These are phyloP conservation scores for Tephrocybe sp. DNA, from an alignment of 768 basidiomycete genomes.

Conservation along the genomic window DNA sequence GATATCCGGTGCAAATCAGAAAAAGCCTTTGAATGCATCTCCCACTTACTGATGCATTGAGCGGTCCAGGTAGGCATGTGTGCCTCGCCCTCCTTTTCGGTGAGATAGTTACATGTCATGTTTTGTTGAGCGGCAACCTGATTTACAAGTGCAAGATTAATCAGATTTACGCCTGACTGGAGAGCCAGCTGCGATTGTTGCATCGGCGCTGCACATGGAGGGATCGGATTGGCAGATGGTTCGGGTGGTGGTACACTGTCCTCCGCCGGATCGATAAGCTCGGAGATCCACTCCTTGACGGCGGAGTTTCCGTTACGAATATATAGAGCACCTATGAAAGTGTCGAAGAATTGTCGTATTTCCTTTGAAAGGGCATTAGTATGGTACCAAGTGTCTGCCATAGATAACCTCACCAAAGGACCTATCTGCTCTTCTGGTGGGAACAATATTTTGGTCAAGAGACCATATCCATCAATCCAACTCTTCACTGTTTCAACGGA, in stretches of 20 bases:
- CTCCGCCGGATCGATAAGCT: constrained; percentile 48
- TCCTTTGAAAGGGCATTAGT: constrained; percentile 39
- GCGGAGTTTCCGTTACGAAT: constrained; percentile 48
- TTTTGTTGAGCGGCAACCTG: constrained; percentile 51
- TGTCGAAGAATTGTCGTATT: constrained; percentile 51
- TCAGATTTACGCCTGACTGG: constrained; percentile 19
- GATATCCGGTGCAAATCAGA: no score
- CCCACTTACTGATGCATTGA: constrained; percentile 45
- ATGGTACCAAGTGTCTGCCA: not conserved
- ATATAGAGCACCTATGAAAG: constrained; percentile 67
- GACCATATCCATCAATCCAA: constrained; percentile 52
- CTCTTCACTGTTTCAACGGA: constrained; percentile 36
- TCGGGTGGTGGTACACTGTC: no score
- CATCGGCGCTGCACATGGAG: no score
- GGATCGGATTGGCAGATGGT: no score
- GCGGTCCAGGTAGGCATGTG: constrained; percentile 60
- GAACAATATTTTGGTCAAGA: constrained; percentile 53
- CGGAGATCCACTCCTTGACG: constrained; percentile 58
- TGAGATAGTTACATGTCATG: constrained; percentile 44
- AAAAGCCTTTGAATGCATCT: not conserved
- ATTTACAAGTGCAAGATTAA: constrained; percentile 48
- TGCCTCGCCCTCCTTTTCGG: constrained; percentile 44
- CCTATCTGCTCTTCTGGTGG: constrained; percentile 36
- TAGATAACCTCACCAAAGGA: no score
- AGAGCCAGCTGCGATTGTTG: constrained; percentile 26